phyloP scores from a whole-genome alignment of 1,139 yeast genomes.

The Tardiomyces depauwii region DNA sequence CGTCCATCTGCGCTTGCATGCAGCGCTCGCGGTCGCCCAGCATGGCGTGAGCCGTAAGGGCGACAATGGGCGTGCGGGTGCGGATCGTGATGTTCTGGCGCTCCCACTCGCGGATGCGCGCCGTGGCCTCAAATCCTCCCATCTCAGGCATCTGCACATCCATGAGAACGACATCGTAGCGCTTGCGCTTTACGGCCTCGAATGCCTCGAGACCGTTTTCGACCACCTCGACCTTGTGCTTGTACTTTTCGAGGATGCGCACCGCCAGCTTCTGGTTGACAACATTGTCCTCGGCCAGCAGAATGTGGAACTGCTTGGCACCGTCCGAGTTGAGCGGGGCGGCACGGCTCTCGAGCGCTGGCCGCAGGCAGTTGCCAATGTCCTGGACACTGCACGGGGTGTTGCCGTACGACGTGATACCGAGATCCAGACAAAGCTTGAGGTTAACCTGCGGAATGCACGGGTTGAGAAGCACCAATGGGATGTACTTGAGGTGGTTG shows the following conservation, averaged over 20 bases:
- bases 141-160: conserved; percentile 93
- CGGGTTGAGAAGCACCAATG: conserved; percentile 66
- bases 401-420: conserved; percentile 79
- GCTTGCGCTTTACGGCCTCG: conserved; percentile 56
- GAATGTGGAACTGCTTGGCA: conserved; percentile 58
- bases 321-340: conserved; percentile 75
- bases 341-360: conserved; percentile 74
- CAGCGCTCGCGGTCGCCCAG: conserved; percentile 81
- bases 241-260: conserved; percentile 69
- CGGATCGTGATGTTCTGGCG: conserved; percentile 62
- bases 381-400: conserved; percentile 78
- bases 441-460: conserved; percentile 70
- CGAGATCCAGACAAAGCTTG: conserved; percentile 73
- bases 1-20: conserved; percentile 84
- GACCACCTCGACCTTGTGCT: conserved; percentile 72
- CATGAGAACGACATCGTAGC: conserved; percentile 77
- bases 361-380: conserved; percentile 70
- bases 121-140: conserved; percentile 92
- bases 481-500: conserved; percentile 71
- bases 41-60: conserved; percentile 88
- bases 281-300: conserved; percentile 78
- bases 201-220: conserved; percentile 79
- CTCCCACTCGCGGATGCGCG: conserved; percentile 80
- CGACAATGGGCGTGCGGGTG: conserved; percentile 78
- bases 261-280: conserved; percentile 84